phyloP scores from a whole-genome alignment of 352 stramenopile genomes.

The Lagenidium sp. region DNA sequence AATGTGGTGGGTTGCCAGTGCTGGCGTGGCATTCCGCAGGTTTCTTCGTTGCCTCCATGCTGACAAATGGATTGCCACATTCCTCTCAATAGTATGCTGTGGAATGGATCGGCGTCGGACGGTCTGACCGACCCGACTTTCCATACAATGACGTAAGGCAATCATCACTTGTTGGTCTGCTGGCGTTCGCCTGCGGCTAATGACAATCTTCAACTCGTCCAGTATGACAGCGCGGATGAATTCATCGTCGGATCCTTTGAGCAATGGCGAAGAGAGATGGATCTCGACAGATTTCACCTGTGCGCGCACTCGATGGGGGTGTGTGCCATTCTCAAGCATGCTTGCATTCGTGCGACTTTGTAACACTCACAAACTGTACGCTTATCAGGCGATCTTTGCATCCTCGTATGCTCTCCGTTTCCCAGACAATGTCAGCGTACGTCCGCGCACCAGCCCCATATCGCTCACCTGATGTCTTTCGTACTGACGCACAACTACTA shows the following conservation, averaged over 20 bases:
- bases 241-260: slow-evolving; percentile 68
- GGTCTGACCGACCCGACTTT: slow-evolving; percentile 72
- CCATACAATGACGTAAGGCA: slow-evolving; percentile 51
- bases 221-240: slow-evolving; percentile 68
- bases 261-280: slow-evolving; percentile 65
- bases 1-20: slow-evolving; percentile 85
- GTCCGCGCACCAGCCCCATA: neutral
- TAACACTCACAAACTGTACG: neutral
- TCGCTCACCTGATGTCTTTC: neutral
- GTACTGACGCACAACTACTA: neutral
- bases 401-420: slow-evolving; percentile 61
- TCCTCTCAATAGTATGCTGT: slow-evolving; percentile 69
- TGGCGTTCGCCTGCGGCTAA: too few relatives aligned
- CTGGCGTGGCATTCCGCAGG: too few relatives aligned
- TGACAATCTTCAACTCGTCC: too few relatives aligned
- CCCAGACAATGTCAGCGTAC: slow-evolving; percentile 51
- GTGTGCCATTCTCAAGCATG: neutral
- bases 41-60: too few relatives aligned
- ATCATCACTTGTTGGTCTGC: too few relatives aligned
- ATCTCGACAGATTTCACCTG: slow-evolving; percentile 62
- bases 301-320: slow-evolving; percentile 79
- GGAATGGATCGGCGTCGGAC: slow-evolving; percentile 76
- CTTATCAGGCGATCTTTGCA: slow-evolving; percentile 64
- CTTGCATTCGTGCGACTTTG: neutral
- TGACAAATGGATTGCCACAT: too few relatives aligned